Percentiles rank a stretch among this genome's conserved stretches.
Conservation (phyloP, 2,329 filamentous ascomycete species). For the Teratosphaeria epicoccoides region DNA sequence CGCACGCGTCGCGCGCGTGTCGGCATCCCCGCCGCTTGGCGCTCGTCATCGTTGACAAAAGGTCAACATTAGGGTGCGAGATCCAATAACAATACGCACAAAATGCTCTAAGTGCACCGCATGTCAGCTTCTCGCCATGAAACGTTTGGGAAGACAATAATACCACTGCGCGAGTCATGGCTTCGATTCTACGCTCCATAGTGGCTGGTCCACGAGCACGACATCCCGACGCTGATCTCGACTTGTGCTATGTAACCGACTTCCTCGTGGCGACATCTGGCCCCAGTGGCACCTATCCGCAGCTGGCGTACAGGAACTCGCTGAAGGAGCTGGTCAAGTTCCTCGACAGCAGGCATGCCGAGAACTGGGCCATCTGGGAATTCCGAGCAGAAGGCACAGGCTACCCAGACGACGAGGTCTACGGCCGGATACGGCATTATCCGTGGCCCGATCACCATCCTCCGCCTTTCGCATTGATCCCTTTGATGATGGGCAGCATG, state of each 20-base stretch:
- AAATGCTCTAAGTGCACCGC: not conserved
- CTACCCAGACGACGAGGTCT: constrained; percentile 83
- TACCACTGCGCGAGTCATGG: constrained; percentile 7
- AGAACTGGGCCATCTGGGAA: constrained; percentile 93
- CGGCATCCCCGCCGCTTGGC: not conserved
- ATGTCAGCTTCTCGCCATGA: not conserved
- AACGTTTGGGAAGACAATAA: not conserved
- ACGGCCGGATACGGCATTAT: constrained; percentile 76
- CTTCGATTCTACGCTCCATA: constrained; percentile 65
- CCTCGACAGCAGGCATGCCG: constrained; percentile 72
- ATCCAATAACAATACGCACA: not conserved
- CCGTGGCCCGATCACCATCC: constrained; percentile 97
- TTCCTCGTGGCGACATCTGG: constrained; percentile 71
- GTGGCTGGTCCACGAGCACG: constrained; percentile 76
- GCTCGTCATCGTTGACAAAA: not conserved
- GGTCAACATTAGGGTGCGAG: not conserved
- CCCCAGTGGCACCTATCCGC: constrained; percentile 77
- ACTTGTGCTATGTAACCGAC: constrained; percentile 91
- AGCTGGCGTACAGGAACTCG: constrained; percentile 87
- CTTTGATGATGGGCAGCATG: constrained; percentile 86
- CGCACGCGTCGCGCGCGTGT: not conserved
- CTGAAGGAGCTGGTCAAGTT: constrained; percentile 78
- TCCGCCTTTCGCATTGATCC: constrained; percentile 80
- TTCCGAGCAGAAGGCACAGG: constrained; percentile 94
- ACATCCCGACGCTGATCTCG: constrained; percentile 78